Evolutionary conservation across 768 basidiomycete species (phyloP), one percentile per base, ranked within the genome.

Genomic region (Mycena leptocephala): DNA sequence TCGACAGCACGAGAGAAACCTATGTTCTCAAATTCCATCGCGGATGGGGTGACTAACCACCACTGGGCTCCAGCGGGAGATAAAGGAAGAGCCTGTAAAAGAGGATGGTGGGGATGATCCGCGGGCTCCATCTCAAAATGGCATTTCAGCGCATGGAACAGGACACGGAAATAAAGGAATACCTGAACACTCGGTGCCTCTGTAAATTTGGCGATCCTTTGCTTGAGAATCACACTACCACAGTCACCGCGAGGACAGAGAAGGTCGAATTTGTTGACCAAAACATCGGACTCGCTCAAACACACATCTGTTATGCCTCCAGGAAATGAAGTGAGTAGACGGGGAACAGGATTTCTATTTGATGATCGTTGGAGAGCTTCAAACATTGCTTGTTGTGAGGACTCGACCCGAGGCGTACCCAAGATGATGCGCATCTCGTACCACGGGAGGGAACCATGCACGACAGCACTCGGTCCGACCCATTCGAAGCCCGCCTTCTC

Each of bases 1-100:
- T 84, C 84, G 2, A 95, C 88, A 0, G 91, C 83, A 53, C 88
- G 89, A 7, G 96, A 93, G 80, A 97, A 96, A 18, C 94, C 95
- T 30, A 97, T 92, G 80, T 97, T 97, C 82, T 97, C 96, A 78
- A 97, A 97, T 39, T 86, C 86, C 94, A 97, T 95, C 0, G 95
- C 91, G 22, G 92, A 93, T 5, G 95, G 93, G 10, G 89, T 89
- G 63, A 96, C 85, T 13, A 95, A 86, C 95, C 96, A 97, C 94
- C 95, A 96, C 14, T 90, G 88, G 8, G 88, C 86, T 7, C 87
- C 88, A 46, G 87, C 87, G 9, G 92, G 89, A 8, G 93, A 90
- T 5, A 83, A 73, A 8, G 94, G 94, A 8, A 96, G 87, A 16
- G 88, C 81, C 4, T 89, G 83, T 20, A 96, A 86, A 22, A 86